These are phyloP conservation scores for Vaccinium vitisidaea DNA, from an alignment of 148 eudicot species.

Conservation along the genomic window DNA sequence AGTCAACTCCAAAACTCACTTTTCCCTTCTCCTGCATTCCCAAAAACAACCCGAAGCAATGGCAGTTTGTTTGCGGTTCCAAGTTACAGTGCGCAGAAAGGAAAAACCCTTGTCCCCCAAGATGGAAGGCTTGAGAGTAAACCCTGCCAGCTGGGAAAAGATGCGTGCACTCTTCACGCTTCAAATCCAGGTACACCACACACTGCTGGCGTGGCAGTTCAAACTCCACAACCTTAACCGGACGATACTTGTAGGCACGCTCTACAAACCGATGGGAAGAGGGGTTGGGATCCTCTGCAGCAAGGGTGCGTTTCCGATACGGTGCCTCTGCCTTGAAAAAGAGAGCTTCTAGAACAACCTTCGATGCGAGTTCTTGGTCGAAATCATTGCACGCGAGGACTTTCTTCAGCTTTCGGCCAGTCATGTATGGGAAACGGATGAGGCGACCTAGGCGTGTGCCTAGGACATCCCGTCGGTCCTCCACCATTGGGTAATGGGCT, in stretches of 20 bases:
- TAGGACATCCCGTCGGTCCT: slow-evolving; percentile 51
- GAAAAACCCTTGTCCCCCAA: slow-evolving; percentile 70
- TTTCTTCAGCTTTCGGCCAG: slow-evolving; percentile 52
- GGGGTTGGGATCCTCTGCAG: slow-evolving; percentile 34
- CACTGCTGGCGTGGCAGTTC: slow-evolving; percentile 58
- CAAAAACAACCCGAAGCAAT: slow-evolving; percentile 72
- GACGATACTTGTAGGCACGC: slow-evolving; percentile 64
- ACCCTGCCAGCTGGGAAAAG: slow-evolving; percentile 54
- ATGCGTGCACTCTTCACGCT: slow-evolving; percentile 50
- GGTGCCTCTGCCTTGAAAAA: slow-evolving; percentile 72
- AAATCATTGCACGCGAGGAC: slow-evolving; percentile 59
- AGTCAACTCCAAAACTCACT: slow-evolving; percentile 51
- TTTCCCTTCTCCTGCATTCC: slow-evolving; percentile 83
- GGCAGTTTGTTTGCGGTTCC: slow-evolving; percentile 63
- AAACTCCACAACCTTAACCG: slow-evolving; percentile 55
- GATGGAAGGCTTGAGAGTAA: slow-evolving; percentile 69
- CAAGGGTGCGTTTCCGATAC: slow-evolving; percentile 45
- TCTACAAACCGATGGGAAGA: slow-evolving; percentile 36
- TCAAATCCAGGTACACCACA: slow-evolving; percentile 66
- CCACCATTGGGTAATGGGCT: slow-evolving; percentile 50
- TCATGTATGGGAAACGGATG: slow-evolving; percentile 78
- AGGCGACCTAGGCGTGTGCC: slow-evolving; percentile 41
- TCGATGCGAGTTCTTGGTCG: slow-evolving; percentile 42
- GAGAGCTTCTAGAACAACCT: slow-evolving; percentile 60
- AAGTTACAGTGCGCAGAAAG: slow-evolving; percentile 71